Base-by-base conservation (phyloP, 1,139 yeast genomes). In the Hemisphaericaspora xylanilytica region DNA sequence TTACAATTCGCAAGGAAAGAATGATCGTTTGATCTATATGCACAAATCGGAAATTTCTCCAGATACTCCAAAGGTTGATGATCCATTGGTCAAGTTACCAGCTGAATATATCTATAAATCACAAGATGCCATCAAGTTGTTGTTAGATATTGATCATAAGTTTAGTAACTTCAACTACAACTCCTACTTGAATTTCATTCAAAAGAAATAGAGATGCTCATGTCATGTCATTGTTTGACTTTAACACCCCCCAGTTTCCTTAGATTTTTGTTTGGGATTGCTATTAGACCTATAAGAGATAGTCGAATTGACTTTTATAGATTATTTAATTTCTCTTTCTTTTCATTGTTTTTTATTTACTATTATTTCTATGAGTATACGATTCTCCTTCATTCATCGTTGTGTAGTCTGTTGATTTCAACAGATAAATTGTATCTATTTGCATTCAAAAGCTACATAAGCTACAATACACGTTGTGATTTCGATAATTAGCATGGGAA, bases 121-220 rank as follows among this genome's bases (percentile, higher is more conserved):
- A 30, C 79, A 79, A 53, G 83, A 79, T 58, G 71, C 81, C 13
- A 73, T 81, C 35, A 79, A 77, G 56, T 70, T 78, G 44, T 77
- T 80, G 51, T 73, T 78, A 50, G 85, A 80, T 53, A 65, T 80
- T 49, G 85, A 79, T 55, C 77, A 77, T 57, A 79, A 77, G 56
- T 80, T 80, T 53, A 76, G 80, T 32, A 70, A 70, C 53, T 80
- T 80, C 60, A 70, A 76, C 53, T 67, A 67, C 49, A 63, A 64
- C 36, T 72, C 79, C 34, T 80, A 80, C 56, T 56, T 63, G 46
- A 70, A 70, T 52, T 79, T 72, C 50, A 70, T 75, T 44, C 65
- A 65, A 43, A 63, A 63, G 36, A 49, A 47, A 30, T 43, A 44
- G 32, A 17, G 26, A 22, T 12, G 26, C 11, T n/a, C n/a, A n/a